Conservation (phyloP, 306 rosid species). For the Carpinus viminea region DNA sequence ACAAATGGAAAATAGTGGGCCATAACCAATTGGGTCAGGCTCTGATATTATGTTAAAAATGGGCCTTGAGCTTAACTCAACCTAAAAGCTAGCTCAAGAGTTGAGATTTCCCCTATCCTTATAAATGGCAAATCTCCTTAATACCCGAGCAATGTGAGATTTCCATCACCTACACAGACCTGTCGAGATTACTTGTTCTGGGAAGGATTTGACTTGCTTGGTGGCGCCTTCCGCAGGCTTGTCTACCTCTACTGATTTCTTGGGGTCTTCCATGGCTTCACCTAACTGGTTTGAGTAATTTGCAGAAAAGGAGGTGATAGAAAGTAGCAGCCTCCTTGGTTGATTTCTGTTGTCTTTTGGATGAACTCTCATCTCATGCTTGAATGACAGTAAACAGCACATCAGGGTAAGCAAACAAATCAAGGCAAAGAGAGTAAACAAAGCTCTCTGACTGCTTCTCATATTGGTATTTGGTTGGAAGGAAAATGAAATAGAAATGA, state of each 20-base stretch:
- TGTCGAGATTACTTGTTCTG: slow-evolving; percentile 53
- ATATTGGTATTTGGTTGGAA: slow-evolving; percentile 38
- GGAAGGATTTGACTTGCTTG: slow-evolving; percentile 69
- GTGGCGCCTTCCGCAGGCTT: slow-evolving; percentile 59
- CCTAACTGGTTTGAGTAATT: slow-evolving; percentile 29
- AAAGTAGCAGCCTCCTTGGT: slow-evolving; percentile 49
- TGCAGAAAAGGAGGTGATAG: slow-evolving; percentile 34
- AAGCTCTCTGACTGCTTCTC: slow-evolving; percentile 47
- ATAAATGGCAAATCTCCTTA: too few species aligned
- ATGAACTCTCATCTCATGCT: slow-evolving; percentile 30
- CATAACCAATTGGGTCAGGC: too few species aligned
- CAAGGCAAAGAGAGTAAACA: slow-evolving; percentile 39
- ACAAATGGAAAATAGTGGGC: too few species aligned
- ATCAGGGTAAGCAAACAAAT: slow-evolving; percentile 36
- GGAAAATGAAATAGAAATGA: slow-evolving; percentile 20
- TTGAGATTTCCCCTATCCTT: too few species aligned
- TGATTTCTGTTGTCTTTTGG: slow-evolving; percentile 26
- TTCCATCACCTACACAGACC: slow-evolving; percentile 19
- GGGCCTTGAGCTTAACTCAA: too few species aligned
- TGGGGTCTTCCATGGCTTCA: slow-evolving; percentile 35
- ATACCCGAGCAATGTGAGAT: too few species aligned
- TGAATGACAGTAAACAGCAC: slow-evolving; percentile 36
- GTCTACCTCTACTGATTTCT: slow-evolving; percentile 48
- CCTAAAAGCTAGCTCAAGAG: too few species aligned
- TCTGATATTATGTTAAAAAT: too few species aligned